A percentile compares a stretch with the other conserved stretches of the same genome.
phyloP scores from a whole-genome alignment of 441 rosid genomes.

The Gossypium davidsonii region DNA sequence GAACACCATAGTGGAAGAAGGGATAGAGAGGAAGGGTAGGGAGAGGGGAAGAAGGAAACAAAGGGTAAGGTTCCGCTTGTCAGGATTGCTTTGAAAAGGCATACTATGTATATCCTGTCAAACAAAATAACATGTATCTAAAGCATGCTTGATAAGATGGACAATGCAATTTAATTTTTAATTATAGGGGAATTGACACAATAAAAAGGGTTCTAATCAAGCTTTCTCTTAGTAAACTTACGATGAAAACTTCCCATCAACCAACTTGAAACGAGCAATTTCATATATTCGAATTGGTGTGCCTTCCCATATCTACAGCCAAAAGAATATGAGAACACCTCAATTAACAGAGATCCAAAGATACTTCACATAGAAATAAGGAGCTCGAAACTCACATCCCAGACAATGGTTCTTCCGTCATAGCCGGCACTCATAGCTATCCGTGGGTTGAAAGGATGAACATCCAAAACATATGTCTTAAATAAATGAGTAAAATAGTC shows the following conservation, averaged over 20 bases:
- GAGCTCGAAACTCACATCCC: constrained; percentile 86
- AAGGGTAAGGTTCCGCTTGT: not conserved
- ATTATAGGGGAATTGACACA: not conserved
- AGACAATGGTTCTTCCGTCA: constrained; percentile 93
- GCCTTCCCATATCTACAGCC: constrained; percentile 95
- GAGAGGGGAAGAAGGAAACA: not conserved
- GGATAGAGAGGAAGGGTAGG: not conserved
- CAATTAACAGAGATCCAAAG: constrained; percentile 16
- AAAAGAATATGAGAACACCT: constrained; percentile 20
- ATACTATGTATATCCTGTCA: not conserved
- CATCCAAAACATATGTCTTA: constrained; percentile 98
- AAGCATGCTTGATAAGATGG: not conserved
- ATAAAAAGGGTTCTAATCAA: constrained; percentile 1
- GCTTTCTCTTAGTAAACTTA: constrained; percentile 38
- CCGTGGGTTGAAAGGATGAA: constrained; percentile 98
- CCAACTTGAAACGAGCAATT: constrained; percentile 84
- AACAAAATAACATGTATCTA: not conserved
- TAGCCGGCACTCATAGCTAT: constrained; percentile 99
- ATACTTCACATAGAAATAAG: constrained; percentile 11
- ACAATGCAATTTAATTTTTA: not conserved
- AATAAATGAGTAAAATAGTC: constrained; percentile 19
- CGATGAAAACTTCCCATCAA: constrained; percentile 99
- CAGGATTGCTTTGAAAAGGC: not conserved
- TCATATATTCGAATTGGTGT: constrained; percentile 79
- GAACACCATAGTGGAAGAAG: not conserved